Percentiles rank a stretch among this genome's conserved stretches.
These are phyloP conservation scores for Hyaloperonospora brassicae DNA, from an alignment of 352 stramenopile species.

Conservation along the genomic window DNA sequence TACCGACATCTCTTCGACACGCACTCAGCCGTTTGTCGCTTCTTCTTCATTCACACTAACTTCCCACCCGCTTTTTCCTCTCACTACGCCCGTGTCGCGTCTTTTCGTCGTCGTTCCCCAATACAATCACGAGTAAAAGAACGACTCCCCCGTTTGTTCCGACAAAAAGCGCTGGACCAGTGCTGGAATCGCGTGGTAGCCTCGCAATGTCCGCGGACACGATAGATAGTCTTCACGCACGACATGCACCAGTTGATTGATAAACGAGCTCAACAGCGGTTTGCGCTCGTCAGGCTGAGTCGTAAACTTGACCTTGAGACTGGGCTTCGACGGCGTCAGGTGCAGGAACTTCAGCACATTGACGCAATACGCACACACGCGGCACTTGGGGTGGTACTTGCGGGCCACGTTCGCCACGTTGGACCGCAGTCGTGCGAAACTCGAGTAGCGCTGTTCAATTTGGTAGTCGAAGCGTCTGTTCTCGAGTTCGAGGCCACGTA, in stretches of 20 bases:
- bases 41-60: too few species aligned
- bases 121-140: constrained; percentile 19
- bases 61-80: too few species aligned
- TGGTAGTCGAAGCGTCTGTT: constrained; percentile 39
- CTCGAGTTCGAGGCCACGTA: constrained; percentile 10
- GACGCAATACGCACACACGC: constrained; percentile 40
- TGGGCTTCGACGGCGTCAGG: constrained; percentile 31
- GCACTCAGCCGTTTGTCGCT: too few species aligned
- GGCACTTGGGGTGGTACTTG: constrained; percentile 41
- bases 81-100: too few species aligned
- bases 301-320: constrained; percentile 43
- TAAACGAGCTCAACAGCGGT: constrained; percentile 33
- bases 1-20: too few species aligned
- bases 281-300: constrained; percentile 38
- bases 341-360: constrained; percentile 39
- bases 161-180: constrained; percentile 40
- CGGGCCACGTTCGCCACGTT: constrained; percentile 40
- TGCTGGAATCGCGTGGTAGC: constrained; percentile 40
- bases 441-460: constrained; percentile 62
- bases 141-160: constrained; percentile 41
- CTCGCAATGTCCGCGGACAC: constrained; percentile 29
- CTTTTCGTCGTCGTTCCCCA: too few species aligned
- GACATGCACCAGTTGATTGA: constrained; percentile 34
- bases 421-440: constrained; percentile 40
- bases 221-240: constrained; percentile 22